These are phyloP conservation scores for Aciculoconidium aculeatum DNA, from an alignment of 805 yeast genomes.

Conservation along the genomic window DNA sequence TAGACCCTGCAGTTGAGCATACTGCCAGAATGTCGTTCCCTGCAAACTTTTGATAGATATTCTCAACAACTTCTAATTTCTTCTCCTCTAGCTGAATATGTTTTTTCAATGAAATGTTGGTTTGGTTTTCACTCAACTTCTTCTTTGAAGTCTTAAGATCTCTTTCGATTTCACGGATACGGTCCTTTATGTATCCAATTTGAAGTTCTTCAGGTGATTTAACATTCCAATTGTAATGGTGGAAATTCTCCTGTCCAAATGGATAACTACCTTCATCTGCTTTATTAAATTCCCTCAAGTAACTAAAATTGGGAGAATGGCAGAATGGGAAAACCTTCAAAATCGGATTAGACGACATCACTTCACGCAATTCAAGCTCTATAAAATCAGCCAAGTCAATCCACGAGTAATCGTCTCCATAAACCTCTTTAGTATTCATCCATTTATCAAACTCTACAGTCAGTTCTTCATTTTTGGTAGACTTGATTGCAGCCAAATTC, in stretches of 20 bases:
- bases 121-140: slow-evolving; percentile 12
- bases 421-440: slow-evolving; percentile 19
- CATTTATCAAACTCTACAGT: slow-evolving; percentile 10
- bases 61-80: slow-evolving; percentile 20
- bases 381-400: slow-evolving; percentile 68
- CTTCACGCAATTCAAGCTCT: slow-evolving; percentile 54
- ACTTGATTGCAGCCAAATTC: background rate
- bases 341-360: slow-evolving; percentile 35
- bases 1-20: slow-evolving; percentile 3
- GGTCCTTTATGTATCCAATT: slow-evolving; percentile 30
- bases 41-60: slow-evolving; percentile 16
- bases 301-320: slow-evolving; percentile 54
- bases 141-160: slow-evolving; percentile 11
- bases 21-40: slow-evolving; percentile 5
- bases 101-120: slow-evolving; percentile 12
- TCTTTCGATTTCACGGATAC: slow-evolving; percentile 11
- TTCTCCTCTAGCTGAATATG: slow-evolving; percentile 8
- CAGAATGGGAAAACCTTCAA: slow-evolving; percentile 43
- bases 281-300: slow-evolving; percentile 48
- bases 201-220: slow-evolving; percentile 55
- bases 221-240: slow-evolving; percentile 54
- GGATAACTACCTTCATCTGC: slow-evolving; percentile 44
- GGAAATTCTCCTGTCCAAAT: slow-evolving; percentile 59
- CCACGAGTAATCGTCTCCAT: slow-evolving; percentile 47
- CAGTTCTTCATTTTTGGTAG: background rate